Conservation (phyloP, 148 eudicot species). For the Cornus suecica region DNA sequence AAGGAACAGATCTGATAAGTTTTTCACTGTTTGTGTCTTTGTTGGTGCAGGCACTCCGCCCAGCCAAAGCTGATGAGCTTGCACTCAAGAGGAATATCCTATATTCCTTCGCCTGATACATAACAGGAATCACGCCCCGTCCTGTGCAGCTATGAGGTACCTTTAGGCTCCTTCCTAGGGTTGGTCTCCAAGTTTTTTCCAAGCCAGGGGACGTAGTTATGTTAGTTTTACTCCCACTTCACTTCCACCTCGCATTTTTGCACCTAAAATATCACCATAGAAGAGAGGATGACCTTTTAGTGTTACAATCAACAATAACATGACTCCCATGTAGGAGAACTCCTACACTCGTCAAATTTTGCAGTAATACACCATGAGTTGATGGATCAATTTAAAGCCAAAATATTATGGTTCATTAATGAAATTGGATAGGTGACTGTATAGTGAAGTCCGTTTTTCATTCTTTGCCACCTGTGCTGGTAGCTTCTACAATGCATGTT, state of each 20-base stretch:
- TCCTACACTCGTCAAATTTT: neutral
- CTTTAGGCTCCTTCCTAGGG: neutral
- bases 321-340: neutral
- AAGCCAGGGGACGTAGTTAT: neutral
- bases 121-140: neutral
- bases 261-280: neutral
- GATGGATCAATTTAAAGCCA: neutral
- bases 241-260: neutral
- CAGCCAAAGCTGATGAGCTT: slow-evolving; percentile 80
- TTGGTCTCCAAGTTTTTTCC: neutral
- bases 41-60: slow-evolving; percentile 69
- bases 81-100: slow-evolving; percentile 90
- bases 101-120: slow-evolving; percentile 47
- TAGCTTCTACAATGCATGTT: too few relatives aligned
- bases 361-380: neutral
- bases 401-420: neutral
- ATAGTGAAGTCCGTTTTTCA: neutral
- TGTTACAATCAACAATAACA: neutral
- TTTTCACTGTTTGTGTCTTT: neutral
- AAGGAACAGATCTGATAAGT: neutral
- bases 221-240: neutral
- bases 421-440: neutral
- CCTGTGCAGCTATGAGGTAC: neutral
- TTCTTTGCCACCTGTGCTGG: too few relatives aligned
- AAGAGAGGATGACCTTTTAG: neutral